Base-by-base conservation (phyloP, 345 rosid genomes). In the Chamaenerion angustifolium region DNA sequence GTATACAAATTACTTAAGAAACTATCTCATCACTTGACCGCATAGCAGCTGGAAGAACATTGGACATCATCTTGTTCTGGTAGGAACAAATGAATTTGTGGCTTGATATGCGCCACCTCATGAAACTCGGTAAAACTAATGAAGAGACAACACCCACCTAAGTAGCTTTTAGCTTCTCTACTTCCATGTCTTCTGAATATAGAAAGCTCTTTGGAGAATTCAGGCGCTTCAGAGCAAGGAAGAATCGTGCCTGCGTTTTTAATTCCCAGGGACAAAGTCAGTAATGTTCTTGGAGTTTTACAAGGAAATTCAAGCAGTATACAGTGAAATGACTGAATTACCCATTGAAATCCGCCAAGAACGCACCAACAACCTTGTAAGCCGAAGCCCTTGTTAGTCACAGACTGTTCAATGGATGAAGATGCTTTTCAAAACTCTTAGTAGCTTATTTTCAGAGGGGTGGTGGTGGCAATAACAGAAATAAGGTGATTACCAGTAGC, bases 331-430 rank as follows among this genome's bases (percentile, higher is more conserved):
- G 47, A 14, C 13, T 4, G 18, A 23, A 70, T 69, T 82, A 83
- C 95, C 95, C 82, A 82, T 60, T 76, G 93, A 60, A 86, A 86
- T 55, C 80, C 88, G 12, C 76, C 68, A 18, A 83, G 80, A 8
- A 73, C 64, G 14, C 42, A 80, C 95, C 93, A 82, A 68, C 82
- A 80, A 61, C 84, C 86, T 40, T 69, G 58, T 69, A 83, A 67
- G 37, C 95, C 88, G 23, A 65, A 78, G 46, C 86, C 88, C 66
- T 62, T 70, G 21, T 68, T 70, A 61, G 68, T 72, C 59, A 70
- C 69, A 49, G 80, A 49, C 95, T 82, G 76, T 21, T 19, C 57
- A 17, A 15, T 42, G 58, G 4, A 27, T 55, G 43, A 19, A 40
- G 8, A 31, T 19, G 40, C 49, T 10, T 40, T 12, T 40, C n/a